Percentiles rank a stretch among this genome's conserved stretches.
Evolutionary conservation across 345 rosid species (phyloP).

Genomic region (Ceriops decandra): DNA sequence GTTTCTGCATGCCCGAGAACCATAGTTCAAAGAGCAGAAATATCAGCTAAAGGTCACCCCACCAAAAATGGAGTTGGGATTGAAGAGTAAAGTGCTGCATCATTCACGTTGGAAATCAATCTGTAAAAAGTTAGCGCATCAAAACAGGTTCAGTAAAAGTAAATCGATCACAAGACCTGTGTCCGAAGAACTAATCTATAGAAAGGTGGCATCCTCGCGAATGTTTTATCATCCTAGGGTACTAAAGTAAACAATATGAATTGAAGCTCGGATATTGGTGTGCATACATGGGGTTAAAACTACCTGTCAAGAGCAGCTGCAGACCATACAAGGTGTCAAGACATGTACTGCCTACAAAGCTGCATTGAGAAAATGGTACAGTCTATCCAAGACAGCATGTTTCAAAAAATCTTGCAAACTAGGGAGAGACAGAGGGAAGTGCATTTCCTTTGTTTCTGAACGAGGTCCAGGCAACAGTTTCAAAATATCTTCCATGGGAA

Average conservation of each 20-base stretch:
- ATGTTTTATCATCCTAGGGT: too few species aligned
- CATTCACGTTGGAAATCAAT: not conserved
- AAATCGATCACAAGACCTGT: not conserved
- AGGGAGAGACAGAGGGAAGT: not conserved
- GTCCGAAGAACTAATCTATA: too few species aligned
- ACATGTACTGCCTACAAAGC: constrained; percentile 63
- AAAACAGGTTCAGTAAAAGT: not conserved
- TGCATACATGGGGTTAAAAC: not conserved
- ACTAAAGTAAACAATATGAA: not conserved
- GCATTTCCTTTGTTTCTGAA: constrained; percentile 61
- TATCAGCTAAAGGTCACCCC: not conserved
- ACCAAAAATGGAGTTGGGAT: not conserved
- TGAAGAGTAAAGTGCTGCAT: not conserved
- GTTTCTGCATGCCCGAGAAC: not conserved
- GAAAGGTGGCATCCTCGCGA: not conserved
- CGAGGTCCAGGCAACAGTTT: constrained; percentile 90
- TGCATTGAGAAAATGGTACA: constrained; percentile 44
- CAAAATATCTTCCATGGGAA: constrained; percentile 83
- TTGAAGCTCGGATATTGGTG: not conserved
- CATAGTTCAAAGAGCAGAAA: not conserved
- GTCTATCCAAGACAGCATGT: not conserved
- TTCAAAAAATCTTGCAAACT: not conserved
- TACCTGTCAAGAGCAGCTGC: constrained; percentile 45
- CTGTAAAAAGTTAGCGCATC: not conserved
- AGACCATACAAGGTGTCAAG: constrained; percentile 50